Evolutionary conservation across 306 rosid species (phyloP).

Genomic region (Pyrus betulifolia): DNA sequence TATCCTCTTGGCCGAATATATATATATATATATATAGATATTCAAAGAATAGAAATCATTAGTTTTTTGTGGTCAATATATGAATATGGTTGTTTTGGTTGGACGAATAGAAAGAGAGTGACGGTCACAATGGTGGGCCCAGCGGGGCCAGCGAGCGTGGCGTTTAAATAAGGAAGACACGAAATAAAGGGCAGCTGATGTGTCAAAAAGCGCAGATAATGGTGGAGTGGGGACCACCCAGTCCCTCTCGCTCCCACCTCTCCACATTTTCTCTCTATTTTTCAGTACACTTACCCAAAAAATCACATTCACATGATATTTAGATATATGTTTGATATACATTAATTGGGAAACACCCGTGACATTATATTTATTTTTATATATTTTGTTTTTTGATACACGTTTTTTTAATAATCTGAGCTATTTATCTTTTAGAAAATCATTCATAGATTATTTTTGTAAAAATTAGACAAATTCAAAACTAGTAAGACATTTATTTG

Average conservation of each 20-base stretch:
- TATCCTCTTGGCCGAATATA: not conserved
- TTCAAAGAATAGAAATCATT: not conserved
- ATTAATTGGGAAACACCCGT: no score
- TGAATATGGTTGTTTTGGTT: not conserved
- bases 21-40: not conserved
- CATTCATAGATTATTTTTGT: no score
- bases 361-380: no score
- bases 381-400: no score
- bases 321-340: not conserved
- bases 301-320: not conserved
- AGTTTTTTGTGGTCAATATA: not conserved
- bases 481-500: no score
- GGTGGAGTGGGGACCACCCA: constrained; percentile 24
- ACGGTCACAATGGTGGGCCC: not conserved
- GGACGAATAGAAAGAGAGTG: not conserved
- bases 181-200: constrained; percentile 23
- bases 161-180: not conserved
- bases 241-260: not conserved
- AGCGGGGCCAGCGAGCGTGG: not conserved
- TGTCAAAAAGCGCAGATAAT: constrained; percentile 44
- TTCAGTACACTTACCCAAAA: not conserved
- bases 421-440: no score
- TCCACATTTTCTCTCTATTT: no score
- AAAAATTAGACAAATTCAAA: no score
- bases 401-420: no score